Evolutionary conservation across 768 basidiomycete species (phyloP).

Genomic region (Rubroboletus satanas): DNA sequence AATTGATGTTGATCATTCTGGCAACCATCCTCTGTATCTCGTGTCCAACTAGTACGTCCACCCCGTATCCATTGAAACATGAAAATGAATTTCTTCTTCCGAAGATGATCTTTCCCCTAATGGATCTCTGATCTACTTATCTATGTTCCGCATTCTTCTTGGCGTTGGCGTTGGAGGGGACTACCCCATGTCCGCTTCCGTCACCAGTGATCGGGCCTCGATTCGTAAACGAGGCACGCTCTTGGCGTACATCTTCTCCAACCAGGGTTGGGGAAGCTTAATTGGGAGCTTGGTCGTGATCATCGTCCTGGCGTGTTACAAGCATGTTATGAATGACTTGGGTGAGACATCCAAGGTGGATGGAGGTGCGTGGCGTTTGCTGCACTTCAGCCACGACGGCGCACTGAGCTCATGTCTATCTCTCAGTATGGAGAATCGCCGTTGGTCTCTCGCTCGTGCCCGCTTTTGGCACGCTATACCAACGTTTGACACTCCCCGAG

Average conservation of each 20-base stretch:
- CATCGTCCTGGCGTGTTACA: constrained; percentile 62
- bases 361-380: constrained; percentile 45
- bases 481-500: constrained; percentile 70
- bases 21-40: constrained; percentile 70
- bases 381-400: not conserved
- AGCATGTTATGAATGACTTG: constrained; percentile 55
- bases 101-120: constrained; percentile 48
- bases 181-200: constrained; percentile 71
- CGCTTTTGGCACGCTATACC: constrained; percentile 70
- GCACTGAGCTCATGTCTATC: not conserved
- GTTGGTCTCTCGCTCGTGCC: constrained; percentile 74
- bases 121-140: constrained; percentile 56
- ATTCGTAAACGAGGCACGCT: constrained; percentile 67
- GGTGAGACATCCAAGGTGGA: constrained; percentile 62
- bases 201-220: constrained; percentile 64
- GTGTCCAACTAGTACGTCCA: constrained; percentile 51
- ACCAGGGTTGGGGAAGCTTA: constrained; percentile 76
- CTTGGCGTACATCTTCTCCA: constrained; percentile 73
- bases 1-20: constrained; percentile 76
- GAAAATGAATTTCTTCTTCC: constrained; percentile 2
- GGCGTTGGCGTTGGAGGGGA: constrained; percentile 80
- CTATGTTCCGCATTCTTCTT: constrained; percentile 64
- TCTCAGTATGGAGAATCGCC: constrained; percentile 67
- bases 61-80: not conserved
- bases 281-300: constrained; percentile 59